A percentile compares a stretch with the other conserved stretches of the same genome.
Evolutionary conservation across 116 monocot genomes (phyloP).

Genomic region (Dioscorea cayenensis): DNA sequence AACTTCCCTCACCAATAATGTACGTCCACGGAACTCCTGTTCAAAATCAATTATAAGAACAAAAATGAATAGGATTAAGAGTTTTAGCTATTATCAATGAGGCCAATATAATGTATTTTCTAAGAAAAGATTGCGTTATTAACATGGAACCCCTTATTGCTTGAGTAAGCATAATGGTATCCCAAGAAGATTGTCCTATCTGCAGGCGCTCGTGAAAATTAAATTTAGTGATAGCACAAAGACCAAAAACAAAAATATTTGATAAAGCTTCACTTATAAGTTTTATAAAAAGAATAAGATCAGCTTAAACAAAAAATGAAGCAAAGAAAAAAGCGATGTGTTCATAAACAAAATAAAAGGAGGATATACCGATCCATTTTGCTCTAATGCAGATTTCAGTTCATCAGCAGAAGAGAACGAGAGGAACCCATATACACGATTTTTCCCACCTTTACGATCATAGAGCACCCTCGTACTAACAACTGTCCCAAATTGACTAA

Average conservation of each 20-base stretch:
- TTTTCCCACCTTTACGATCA: slow-evolving; percentile 63
- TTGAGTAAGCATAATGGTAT: no score
- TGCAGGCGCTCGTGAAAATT: not conserved
- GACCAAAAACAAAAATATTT: not conserved
- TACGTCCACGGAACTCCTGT: slow-evolving; percentile 54
- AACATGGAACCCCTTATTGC: no score
- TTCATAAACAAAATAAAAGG: not conserved
- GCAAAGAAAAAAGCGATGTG: not conserved
- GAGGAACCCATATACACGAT: slow-evolving; percentile 75
- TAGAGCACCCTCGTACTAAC: slow-evolving; percentile 68
- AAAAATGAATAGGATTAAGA: not conserved
- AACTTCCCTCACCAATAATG: slow-evolving; percentile 38
- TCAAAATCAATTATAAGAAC: not conserved
- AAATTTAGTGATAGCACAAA: not conserved
- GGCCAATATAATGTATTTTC: no score
- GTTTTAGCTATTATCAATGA: no score
- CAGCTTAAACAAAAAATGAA: not conserved
- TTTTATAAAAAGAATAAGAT: not conserved
- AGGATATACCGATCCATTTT: slow-evolving; percentile 44
- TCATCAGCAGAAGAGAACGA: slow-evolving; percentile 68
- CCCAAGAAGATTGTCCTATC: not conserved
- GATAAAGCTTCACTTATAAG: not conserved
- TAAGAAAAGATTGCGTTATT: no score
- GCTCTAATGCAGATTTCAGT: slow-evolving; percentile 35
- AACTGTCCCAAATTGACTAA: slow-evolving; percentile 70